These are phyloP conservation scores for Suillus lakei DNA, from an alignment of 768 basidiomycete species.

Conservation along the genomic window DNA sequence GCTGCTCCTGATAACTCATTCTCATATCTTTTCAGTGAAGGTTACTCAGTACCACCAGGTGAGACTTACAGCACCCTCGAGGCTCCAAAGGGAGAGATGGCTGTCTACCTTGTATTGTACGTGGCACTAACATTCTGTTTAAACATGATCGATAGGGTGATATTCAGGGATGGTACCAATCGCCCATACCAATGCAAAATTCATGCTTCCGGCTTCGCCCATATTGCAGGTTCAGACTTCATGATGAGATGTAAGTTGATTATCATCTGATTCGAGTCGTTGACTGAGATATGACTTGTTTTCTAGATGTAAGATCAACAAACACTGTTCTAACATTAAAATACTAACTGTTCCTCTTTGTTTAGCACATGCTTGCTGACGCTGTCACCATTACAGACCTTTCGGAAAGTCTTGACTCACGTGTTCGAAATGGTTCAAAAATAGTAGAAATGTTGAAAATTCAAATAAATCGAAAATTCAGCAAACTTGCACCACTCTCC, in stretches of 20 bases:
- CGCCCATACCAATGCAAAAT: constrained; percentile 97
- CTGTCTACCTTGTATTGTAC: no score
- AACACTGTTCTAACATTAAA: not conserved
- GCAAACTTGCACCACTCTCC: no score
- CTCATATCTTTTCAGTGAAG: no score
- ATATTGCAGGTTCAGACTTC: constrained; percentile 94
- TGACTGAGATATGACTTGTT: constrained; percentile 15
- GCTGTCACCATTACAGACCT: constrained; percentile 94
- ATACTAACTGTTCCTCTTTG: constrained; percentile 20
- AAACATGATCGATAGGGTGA: constrained; percentile 5
- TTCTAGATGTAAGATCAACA: constrained; percentile 40
- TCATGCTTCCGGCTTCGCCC: constrained; percentile 95
- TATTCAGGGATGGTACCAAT: constrained; percentile 84
- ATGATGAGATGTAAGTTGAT: constrained; percentile 90
- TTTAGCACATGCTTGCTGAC: constrained; percentile 87
- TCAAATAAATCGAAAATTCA: no score
- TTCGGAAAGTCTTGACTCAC: no score
- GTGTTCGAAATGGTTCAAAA: no score
- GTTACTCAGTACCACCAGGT: no score
- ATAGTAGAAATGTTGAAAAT: no score
- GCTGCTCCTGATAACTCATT: no score
- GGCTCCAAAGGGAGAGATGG: no score
- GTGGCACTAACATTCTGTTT: no score
- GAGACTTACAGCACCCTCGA: no score
- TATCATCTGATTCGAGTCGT: constrained; percentile 11